phyloP scores from a whole-genome alignment of 73 alveolate species.

The Paramecium primaurelia region DNA sequence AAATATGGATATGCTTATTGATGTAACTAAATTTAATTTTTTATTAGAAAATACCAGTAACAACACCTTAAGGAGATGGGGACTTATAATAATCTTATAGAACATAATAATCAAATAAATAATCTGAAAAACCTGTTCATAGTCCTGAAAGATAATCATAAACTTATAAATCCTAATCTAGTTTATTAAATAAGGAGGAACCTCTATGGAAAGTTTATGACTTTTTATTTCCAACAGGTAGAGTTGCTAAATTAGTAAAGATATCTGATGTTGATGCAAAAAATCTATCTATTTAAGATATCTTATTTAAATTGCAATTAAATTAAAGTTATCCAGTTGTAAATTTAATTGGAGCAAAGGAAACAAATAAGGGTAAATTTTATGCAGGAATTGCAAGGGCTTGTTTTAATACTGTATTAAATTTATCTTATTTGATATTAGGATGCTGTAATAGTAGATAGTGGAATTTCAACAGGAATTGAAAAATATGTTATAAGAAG shows the following conservation, averaged over 20 bases:
- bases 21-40: not conserved
- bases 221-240: slow-evolving; percentile 95
- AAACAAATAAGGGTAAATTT: slow-evolving; percentile 81
- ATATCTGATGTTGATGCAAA: slow-evolving; percentile 13
- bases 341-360: slow-evolving; percentile 89
- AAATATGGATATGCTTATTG: not conserved
- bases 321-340: slow-evolving; percentile 72
- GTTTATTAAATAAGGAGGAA: not conserved
- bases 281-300: slow-evolving; percentile 38
- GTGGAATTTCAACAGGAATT: slow-evolving; percentile 89
- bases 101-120: not conserved
- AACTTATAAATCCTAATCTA: not conserved
- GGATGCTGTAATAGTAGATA: slow-evolving; percentile 93
- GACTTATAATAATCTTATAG: not conserved
- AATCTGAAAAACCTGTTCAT: not conserved
- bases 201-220: slow-evolving; percentile 86
- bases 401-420: slow-evolving; percentile 78
- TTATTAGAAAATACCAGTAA: not conserved
- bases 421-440: not conserved
- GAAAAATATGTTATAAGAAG: slow-evolving; percentile 52
- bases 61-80: not conserved
- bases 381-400: slow-evolving; percentile 97
- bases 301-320: slow-evolving; percentile 25
- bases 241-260: slow-evolving; percentile 82
- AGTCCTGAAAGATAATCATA: not conserved